phyloP scores from a whole-genome alignment of 345 rosid species.

The Brassica incana region DNA sequence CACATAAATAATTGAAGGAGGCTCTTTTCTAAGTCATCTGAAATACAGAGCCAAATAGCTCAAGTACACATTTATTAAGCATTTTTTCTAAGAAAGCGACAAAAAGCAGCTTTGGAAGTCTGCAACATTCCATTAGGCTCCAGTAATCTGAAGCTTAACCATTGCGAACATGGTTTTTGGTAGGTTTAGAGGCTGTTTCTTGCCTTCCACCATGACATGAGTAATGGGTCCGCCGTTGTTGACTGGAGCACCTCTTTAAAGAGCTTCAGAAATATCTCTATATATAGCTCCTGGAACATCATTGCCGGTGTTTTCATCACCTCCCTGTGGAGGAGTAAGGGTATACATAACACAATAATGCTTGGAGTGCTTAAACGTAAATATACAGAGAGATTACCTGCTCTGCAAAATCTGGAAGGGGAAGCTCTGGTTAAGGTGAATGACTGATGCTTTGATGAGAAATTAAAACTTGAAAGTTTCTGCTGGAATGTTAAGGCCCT shows the following conservation, averaged over 20 bases:
- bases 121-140: not conserved
- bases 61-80: too few relatives aligned
- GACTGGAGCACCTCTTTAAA: not conserved
- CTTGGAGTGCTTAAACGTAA: not conserved
- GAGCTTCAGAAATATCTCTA: not conserved
- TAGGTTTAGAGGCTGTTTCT: not conserved
- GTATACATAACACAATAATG: not conserved
- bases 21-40: too few relatives aligned
- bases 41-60: too few relatives aligned
- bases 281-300: not conserved
- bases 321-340: not conserved
- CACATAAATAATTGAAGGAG: too few relatives aligned
- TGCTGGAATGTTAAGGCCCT: too few relatives aligned
- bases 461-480: too few relatives aligned
- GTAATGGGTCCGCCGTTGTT: not conserved
- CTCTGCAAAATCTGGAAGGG: not conserved
- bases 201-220: not conserved
- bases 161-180: not conserved
- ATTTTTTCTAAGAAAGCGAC: too few relatives aligned
- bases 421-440: not conserved
- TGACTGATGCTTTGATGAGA: too few relatives aligned
- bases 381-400: not conserved
- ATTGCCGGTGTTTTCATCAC: not conserved
- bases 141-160: not conserved
- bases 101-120: not conserved